Conservation (phyloP, 352 stramenopile species). For the Globisporangium camurandrum region DNA sequence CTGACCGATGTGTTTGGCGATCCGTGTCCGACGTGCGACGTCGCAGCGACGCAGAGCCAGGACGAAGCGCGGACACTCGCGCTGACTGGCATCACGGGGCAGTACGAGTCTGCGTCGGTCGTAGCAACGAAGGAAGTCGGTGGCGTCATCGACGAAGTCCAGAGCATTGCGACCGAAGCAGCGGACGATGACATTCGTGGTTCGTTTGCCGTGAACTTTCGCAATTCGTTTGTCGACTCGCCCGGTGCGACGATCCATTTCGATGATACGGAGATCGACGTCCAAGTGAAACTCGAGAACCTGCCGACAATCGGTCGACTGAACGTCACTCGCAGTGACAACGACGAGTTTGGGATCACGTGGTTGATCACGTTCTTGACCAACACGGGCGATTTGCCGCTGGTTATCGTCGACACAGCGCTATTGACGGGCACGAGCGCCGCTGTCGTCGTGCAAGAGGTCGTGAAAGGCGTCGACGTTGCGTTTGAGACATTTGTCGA, state of each 20-base stretch:
- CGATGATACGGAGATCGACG: slow-evolving; percentile 59
- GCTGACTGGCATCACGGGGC: slow-evolving; percentile 28
- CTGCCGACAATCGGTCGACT: slow-evolving; percentile 51
- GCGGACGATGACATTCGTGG: slow-evolving; percentile 35
- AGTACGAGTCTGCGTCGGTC: slow-evolving; percentile 34
- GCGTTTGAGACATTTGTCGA: slow-evolving; percentile 59
- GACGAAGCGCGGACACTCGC: slow-evolving; percentile 26
- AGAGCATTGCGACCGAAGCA: slow-evolving; percentile 39
- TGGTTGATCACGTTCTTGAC: slow-evolving; percentile 69
- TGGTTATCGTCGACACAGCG: slow-evolving; percentile 30
- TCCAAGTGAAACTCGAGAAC: slow-evolving; percentile 70
- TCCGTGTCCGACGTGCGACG: slow-evolving; percentile 32
- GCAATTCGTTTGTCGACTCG: slow-evolving; percentile 29
- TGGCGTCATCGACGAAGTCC: slow-evolving; percentile 55
- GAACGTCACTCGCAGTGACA: slow-evolving; percentile 43
- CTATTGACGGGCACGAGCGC: slow-evolving; percentile 41
- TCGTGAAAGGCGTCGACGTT: slow-evolving; percentile 46
- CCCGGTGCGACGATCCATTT: slow-evolving; percentile 45
- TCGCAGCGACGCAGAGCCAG: slow-evolving; percentile 24
- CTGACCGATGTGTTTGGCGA: slow-evolving; percentile 41
- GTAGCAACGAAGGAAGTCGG: slow-evolving; percentile 43
- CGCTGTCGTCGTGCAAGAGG: slow-evolving; percentile 34
- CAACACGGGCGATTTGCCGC: slow-evolving; percentile 55
- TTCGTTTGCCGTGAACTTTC: slow-evolving; percentile 63
- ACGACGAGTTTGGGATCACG: slow-evolving; percentile 37